Base-by-base conservation (phyloP, 2,329 filamentous ascomycete species). In the Calonectria honghensis region DNA sequence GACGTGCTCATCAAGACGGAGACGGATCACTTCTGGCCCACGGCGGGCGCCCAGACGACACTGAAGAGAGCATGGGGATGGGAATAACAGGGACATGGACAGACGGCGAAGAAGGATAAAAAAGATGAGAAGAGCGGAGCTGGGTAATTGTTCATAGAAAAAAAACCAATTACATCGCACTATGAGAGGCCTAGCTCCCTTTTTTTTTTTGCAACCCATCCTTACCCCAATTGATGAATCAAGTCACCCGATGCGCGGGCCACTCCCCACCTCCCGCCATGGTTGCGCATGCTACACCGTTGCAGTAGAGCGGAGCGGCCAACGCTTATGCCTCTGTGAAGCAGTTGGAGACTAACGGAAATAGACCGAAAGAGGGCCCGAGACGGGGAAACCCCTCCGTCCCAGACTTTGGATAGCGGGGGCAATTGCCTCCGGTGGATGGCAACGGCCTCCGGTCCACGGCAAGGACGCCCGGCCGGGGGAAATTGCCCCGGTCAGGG, bases 21-120 rank as follows among this genome's bases (percentile, higher is more conserved):
- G 76, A 82, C 79, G 39, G 86, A 88, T n/a, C 86, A 90, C 80
- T 89, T 87, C 6, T 88, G 89, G 81, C 90, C 89, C 7, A 91
- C 90, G 10, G 84, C 83, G 9, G 83, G 85, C 13, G 88, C 89
- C 35, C 86, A 88, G 50, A 80, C 83, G 48, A 86, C 88, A 73
- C 82, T 91, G 71, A 87, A 86, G 77, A 84, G 84, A 68, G 87
- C 85, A 71, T 91, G 89, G 90, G 88, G 86, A 20, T 90, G 87
- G 88, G 76, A 68, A 64, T 79, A 64, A 29, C 27, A 45, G 52
- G 1, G 2, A 24, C 31, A 7, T 6, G n/a, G 37, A n/a, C 29
- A 10, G 24, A 52, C 29, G 7, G 24, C 13, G 24, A 18, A n/a
- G 37, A 14, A 39, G 9, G 16, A 10, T 11, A 39, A 39, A 39